Base-by-base conservation (phyloP, 768 basidiomycete species). In the Xerocomellus intermedius region DNA sequence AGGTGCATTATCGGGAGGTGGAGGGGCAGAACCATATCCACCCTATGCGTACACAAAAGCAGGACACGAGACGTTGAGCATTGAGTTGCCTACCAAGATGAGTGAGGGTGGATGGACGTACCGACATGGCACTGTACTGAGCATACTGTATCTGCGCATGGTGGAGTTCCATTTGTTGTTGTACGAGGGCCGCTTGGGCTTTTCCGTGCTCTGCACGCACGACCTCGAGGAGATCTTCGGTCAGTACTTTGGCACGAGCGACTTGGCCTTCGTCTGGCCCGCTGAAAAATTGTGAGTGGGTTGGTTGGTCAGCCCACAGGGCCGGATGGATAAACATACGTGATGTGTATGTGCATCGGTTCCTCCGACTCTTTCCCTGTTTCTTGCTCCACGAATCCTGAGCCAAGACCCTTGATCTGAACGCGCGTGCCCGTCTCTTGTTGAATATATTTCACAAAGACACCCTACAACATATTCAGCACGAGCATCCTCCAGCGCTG, bases 371-470 rank as follows among this genome's bases (percentile, higher is more conserved):
- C 94, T 65, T 85, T 77, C 2, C 92, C 90, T 1, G 93, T 94
- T 63, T 94, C 91, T 54, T 83, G 83, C 64, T 99, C 96, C 58
- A 96, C 86, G 69, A 97, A 99, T 2, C 96, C 96, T 24, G 93
- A 95, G 6, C 96, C 96, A 14, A 85, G 64, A 19, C 96, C 96
- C 72, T 98, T 98, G 63, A 99, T 97, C 70, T 99, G 96, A 9
- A 99, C 96, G 56, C 96, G 83, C 7, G 95, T 96, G 28, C 87
- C 87, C 0, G 96, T 99, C 73, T 99, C 96, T 63, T 88, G 83
- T 72, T 99, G 96, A 47, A 98, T 98, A 69, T 94, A 94, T 74
- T 99, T 99, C 61, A 99, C 96, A 66, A 98, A 99, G 60, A 93
- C 86, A 60, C 95, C 95, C 90, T 69, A 48, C 10, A 36, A 5